Evolutionary conservation across 2,329 filamentous ascomycete genomes (phyloP).

Genomic region (Camillea tinctor): DNA sequence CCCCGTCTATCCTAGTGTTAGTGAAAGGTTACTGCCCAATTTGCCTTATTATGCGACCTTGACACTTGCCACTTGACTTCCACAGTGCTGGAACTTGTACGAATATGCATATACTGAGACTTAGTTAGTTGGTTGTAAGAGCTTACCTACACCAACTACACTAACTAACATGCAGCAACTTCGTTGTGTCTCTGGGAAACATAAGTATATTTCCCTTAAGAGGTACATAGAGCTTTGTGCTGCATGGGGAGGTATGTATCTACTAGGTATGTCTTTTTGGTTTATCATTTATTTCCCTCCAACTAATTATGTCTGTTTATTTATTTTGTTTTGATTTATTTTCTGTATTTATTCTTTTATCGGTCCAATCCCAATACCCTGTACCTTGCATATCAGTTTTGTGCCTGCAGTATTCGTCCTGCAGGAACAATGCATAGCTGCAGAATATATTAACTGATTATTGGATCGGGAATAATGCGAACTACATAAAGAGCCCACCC

Average conservation of each 20-base stretch:
- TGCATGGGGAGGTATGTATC: not conserved
- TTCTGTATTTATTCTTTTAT: not conserved
- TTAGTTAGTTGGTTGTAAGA: not conserved
- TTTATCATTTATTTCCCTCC: not conserved
- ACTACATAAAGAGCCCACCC: not conserved
- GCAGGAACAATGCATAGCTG: slow-evolving; percentile 31
- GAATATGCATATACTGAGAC: slow-evolving; percentile 1
- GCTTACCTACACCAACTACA: not conserved
- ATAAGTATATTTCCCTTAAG: not conserved
- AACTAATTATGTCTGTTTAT: not conserved
- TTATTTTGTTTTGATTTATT: not conserved
- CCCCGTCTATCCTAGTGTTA: slow-evolving; percentile 9
- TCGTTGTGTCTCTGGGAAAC: not conserved
- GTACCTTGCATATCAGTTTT: slow-evolving; percentile 33
- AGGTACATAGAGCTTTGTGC: not conserved
- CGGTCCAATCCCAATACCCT: not conserved
- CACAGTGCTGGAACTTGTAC: slow-evolving; percentile 23
- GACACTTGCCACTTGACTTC: slow-evolving; percentile 14
- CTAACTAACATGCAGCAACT: too few relatives aligned
- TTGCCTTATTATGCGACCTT: slow-evolving; percentile 27
- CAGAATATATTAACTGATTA: slow-evolving; percentile 16
- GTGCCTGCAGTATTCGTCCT: slow-evolving; percentile 31
- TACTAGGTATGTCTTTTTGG: not conserved
- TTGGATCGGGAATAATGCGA: slow-evolving; percentile 4
- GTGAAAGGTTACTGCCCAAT: slow-evolving; percentile 14